phyloP scores from a whole-genome alignment of 2,329 filamentous ascomycete genomes.

The Ascomycota sp. region DNA sequence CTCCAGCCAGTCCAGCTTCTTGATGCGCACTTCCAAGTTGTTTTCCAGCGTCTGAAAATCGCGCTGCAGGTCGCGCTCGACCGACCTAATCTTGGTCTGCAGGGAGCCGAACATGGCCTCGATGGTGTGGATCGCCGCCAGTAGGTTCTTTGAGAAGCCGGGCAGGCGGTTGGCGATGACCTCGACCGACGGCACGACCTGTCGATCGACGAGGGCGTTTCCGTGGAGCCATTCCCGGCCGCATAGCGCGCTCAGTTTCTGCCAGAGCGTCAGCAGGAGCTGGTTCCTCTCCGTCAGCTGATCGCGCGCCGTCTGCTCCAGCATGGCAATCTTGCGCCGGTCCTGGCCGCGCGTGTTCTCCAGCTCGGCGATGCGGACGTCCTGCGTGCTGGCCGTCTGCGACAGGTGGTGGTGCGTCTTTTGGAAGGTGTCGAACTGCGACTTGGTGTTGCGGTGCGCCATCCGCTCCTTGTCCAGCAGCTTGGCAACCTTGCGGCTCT shows the following conservation, averaged over 20 bases:
- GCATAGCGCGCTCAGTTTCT: conserved; percentile 65
- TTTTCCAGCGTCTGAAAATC: conserved; percentile 78
- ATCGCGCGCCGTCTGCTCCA: conserved; percentile 69
- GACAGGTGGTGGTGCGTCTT: conserved; percentile 73
- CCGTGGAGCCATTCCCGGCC: conserved; percentile 82
- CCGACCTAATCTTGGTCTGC: conserved; percentile 55
- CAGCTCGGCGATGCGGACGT: conserved; percentile 67
- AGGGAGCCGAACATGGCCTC: conserved; percentile 64
- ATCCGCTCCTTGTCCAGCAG: conserved; percentile 81
- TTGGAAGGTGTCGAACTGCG: conserved; percentile 72
- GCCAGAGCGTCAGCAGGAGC: conserved; percentile 76
- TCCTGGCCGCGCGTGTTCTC: conserved; percentile 63
- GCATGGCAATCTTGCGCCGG: conserved; percentile 49
- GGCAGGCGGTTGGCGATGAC: conserved; percentile 69
- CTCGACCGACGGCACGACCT: conserved; percentile 63
- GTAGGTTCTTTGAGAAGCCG: conserved; percentile 75
- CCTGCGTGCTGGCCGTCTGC: conserved; percentile 69
- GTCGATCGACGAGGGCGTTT: conserved; percentile 75
- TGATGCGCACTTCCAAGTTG: conserved; percentile 57
- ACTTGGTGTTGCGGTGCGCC: conserved; percentile 66
- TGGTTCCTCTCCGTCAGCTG: conserved; percentile 81
- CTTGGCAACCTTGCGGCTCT: conserved; percentile 67
- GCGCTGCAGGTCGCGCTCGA: conserved; percentile 80
- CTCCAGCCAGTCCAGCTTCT: conserved; percentile 77
- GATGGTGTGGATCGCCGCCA: conserved; percentile 71